phyloP scores from a whole-genome alignment of 2,329 filamentous ascomycete genomes.

The Epichloe uncinata region DNA sequence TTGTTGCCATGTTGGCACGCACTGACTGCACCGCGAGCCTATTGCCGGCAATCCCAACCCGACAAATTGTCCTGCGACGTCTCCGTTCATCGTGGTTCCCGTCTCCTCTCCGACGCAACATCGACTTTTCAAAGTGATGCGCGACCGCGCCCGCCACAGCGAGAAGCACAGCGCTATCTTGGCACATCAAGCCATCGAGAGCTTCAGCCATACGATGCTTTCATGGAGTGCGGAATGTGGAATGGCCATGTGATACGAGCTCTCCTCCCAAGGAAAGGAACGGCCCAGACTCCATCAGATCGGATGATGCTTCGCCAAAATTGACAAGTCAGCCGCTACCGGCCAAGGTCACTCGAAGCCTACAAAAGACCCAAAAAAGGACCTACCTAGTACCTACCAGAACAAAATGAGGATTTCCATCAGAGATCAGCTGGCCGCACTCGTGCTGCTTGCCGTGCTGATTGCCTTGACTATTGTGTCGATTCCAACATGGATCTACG shows the following conservation, averaged over 20 bases:
- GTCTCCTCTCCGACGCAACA: background rate
- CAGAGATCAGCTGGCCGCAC: slow-evolving; percentile 68
- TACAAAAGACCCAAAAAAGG: background rate
- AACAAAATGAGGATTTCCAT: slow-evolving; percentile 67
- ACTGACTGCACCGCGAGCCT: background rate
- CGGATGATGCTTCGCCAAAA: slow-evolving; percentile 1
- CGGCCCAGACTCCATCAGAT: background rate
- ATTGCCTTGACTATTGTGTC: slow-evolving; percentile 65
- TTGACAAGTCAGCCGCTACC: background rate
- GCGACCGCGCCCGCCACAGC: background rate
- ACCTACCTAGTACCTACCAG: background rate
- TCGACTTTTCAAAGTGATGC: background rate
- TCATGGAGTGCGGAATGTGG: background rate
- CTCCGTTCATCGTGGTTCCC: background rate
- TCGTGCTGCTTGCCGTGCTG: slow-evolving; percentile 65
- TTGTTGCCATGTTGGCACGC: background rate
- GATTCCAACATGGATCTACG: slow-evolving; percentile 56
- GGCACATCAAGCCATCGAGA: background rate
- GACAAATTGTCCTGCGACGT: background rate
- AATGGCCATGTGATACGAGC: background rate
- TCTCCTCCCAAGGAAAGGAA: background rate
- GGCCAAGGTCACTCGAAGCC: background rate
- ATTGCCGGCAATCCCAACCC: background rate
- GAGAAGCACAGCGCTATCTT: background rate
- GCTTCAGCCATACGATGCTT: background rate